These are phyloP conservation scores for Lentinula lateritia DNA, from an alignment of 768 basidiomycete genomes.

Conservation along the genomic window DNA sequence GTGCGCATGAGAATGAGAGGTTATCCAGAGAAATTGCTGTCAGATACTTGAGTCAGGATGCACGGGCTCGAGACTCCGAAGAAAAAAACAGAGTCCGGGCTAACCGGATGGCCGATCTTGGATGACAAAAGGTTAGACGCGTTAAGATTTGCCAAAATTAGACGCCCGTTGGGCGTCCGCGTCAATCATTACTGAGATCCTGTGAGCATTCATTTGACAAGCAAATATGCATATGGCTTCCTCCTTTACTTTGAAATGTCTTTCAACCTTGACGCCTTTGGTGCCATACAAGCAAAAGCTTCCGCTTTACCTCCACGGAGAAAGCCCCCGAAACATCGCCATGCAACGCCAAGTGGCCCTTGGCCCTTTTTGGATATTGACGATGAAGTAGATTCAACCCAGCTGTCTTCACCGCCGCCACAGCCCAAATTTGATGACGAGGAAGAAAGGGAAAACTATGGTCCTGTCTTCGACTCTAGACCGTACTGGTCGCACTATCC, in stretches of 20 bases:
- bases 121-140: too few species aligned
- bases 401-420: not conserved
- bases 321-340: constrained; percentile 22
- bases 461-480: not conserved
- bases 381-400: constrained; percentile 13
- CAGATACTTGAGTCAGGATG: too few species aligned
- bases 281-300: not conserved
- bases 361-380: constrained; percentile 39
- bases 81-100: too few species aligned
- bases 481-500: constrained; percentile 30
- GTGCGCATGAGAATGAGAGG: too few species aligned
- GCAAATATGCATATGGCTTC: not conserved
- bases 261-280: not conserved
- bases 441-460: not conserved
- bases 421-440: not conserved
- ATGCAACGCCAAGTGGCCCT: constrained; percentile 33
- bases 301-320: constrained; percentile 10
- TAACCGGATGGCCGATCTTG: too few species aligned
- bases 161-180: too few species aligned
- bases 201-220: too few species aligned
- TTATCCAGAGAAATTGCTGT: too few species aligned
- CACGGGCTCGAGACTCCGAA: too few species aligned
- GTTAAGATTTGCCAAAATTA: too few species aligned
- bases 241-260: not conserved
- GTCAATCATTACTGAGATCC: too few species aligned